These are phyloP conservation scores for Candida gorgasii DNA, from an alignment of 805 yeast genomes.

Conservation along the genomic window DNA sequence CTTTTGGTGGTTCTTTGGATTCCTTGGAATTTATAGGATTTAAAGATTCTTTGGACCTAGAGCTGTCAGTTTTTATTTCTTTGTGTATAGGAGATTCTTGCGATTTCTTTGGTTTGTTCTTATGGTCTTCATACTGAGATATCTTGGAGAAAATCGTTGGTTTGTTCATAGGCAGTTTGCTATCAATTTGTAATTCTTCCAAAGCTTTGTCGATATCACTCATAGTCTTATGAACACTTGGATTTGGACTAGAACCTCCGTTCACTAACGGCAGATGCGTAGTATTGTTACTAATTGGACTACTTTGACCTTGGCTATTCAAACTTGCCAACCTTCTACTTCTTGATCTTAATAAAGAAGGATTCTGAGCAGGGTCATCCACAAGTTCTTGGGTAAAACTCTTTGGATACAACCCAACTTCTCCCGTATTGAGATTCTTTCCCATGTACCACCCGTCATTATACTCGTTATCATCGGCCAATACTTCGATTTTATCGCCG, in stretches of 20 bases:
- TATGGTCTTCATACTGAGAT: conserved; percentile 4
- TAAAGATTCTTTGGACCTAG: conserved; percentile 17
- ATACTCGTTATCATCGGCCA: conserved; percentile 90
- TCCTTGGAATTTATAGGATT: conserved; percentile 19
- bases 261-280: conserved; percentile 3
- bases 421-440: conserved; percentile 65
- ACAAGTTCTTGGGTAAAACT: conserved; percentile 68
- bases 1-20: conserved; percentile 30
- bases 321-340: conserved; percentile 48
- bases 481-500: conserved; percentile 86
- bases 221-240: conserved; percentile 52
- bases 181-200: conserved; percentile 52
- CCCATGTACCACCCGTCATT: conserved; percentile 98
- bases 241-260: conserved; percentile 1
- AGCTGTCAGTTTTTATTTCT: neutral
- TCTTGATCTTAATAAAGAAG: conserved; percentile 43
- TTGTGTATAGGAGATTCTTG: conserved; percentile 4
- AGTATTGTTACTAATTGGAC: conserved; percentile 10
- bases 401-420: conserved; percentile 88
- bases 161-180: conserved; percentile 9
- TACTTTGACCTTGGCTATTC: conserved; percentile 7
- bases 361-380: conserved; percentile 12
- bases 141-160: conserved; percentile 7
- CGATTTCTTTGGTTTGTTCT: conserved; percentile 3
- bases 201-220: conserved; percentile 74